Percentiles rank a stretch among this genome's conserved stretches.
Evolutionary conservation across 148 eudicot species (phyloP).

Genomic region (Rhododendron williamsianum): DNA sequence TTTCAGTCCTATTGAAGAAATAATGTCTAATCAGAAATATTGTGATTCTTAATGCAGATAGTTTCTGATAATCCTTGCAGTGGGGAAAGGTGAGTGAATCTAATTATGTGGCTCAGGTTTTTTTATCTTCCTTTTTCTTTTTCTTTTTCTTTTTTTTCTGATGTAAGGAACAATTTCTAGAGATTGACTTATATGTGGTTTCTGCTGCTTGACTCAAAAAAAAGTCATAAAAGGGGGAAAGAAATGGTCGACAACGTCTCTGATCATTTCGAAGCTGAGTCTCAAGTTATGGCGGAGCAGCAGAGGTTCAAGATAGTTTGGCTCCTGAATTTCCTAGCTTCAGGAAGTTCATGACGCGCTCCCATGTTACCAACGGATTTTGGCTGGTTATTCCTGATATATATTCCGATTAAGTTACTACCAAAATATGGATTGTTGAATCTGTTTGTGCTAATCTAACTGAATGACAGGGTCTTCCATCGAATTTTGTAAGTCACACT

Average conservation of each 20-base stretch:
- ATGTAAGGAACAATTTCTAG: background rate
- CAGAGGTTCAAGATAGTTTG: background rate
- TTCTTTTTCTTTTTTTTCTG: rapidly evolving
- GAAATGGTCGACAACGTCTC: background rate
- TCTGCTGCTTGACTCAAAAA: background rate
- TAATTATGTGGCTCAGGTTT: background rate
- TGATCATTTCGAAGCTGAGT: background rate
- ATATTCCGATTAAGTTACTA: background rate
- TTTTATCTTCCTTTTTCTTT: background rate
- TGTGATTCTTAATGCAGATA: slow-evolving; percentile 1
- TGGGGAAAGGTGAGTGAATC: slow-evolving; percentile 3
- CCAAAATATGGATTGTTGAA: background rate
- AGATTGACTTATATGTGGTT: background rate
- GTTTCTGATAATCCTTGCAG: background rate
- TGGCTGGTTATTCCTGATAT: background rate
- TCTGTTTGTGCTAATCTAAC: background rate
- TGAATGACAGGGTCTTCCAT: slow-evolving; percentile 23
- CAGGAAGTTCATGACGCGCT: background rate
- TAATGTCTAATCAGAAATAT: background rate
- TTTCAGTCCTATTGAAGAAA: background rate
- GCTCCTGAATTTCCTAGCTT: background rate
- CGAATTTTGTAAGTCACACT: slow-evolving; percentile 12
- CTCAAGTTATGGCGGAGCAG: background rate
- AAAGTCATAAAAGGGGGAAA: background rate
- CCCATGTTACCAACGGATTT: background rate